Base-by-base conservation (phyloP, 306 rosid species). In the Prunus dulcis region DNA sequence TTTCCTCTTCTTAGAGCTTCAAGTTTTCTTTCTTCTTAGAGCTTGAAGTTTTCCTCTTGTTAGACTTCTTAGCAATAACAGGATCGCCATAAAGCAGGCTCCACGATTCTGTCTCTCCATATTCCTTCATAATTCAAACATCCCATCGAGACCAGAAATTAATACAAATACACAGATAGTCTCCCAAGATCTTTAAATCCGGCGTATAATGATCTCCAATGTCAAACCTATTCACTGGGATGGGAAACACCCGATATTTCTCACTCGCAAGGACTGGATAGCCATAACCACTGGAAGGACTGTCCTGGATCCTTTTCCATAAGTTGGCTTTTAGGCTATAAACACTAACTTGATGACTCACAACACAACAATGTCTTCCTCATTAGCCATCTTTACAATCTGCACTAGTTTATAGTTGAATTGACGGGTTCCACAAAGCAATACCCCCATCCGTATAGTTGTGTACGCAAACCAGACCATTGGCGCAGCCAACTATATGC, bases 331-430 rank as follows among this genome's bases (percentile, higher is more conserved):
- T 50, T 18, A 27, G 28, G 14, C 62, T 69, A 51, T 69, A 69
- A 27, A 69, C 9, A 1, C 19, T 28, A 10, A 50, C 61, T 18
- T 28, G 18, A 1, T 17, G 27, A 18, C 18, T 1, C 46, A 49
- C 17, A 15, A 0, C 0, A 49, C 17, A 15, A 0, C 0, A 49
- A 4, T 9, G 4, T 5, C 3, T 0, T 6, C 6, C 7, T 0
- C 3, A 10, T 14, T 0, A 9, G 0, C 12, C 19, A 34, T 3
- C 9, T 3, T 3, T 2, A 12, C 9, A 32, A 69, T n/a, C 9
- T n/a, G 25, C 60, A 49, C 38, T 1, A 49, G 13, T 50, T 47
- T 47, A 25, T 47, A 49, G 19, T n/a, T n/a, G n/a, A n/a, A n/a
- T n/a, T n/a, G n/a, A n/a, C n/a, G n/a, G n/a, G n/a, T n/a, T n/a